Evolutionary conservation across 371 early-diverging fungal genomes (phyloP), one percentile per base, ranked within the genome.

Genomic region (Funneliformis caledonium): DNA sequence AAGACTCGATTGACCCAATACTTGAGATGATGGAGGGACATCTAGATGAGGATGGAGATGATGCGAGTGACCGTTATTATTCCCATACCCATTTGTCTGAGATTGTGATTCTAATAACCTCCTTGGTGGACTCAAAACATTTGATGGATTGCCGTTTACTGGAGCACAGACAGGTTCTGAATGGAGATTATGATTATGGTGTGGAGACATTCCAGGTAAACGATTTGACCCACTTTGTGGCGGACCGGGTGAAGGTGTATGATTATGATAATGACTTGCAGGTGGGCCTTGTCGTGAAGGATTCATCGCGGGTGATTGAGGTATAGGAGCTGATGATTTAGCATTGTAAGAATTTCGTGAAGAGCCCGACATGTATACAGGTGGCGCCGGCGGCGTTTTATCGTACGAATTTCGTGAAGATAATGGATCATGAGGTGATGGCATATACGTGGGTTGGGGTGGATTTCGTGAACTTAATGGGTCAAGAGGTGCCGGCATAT

Each of bases 161-260:
- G 43, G 22, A 0, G 43, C 19, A 47, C 47, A n/a, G 26, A 45
- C 47, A 45, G 43, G 48, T 48, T 70, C 70, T n/a, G 70, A 45
- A 22, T 19, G n/a, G 2, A 22, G 37, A 70, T 70, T 45, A 45
- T 69, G 70, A 45, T 45, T 43, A 37, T 47, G 70, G 4, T 47
- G 45, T n/a, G 47, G 7, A 10, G 45, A 19, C 9, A 45, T 64
- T 31, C 64, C 33, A 26, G 65, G 3, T 11, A 64, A 31, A 64
- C 65, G 65, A 19, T 56, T 56, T 26, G 65, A 64, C 31, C 31
- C 26, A 64, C 65, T 31, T 64, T 64, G 65, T n/a, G 70, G 45
- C 45, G 42, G 70, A 22, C 22, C n/a, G 0, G 42, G 47, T 33
- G 26, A 37, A 67, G 67, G 16, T 33, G 26, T 8, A 31, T 10